Evolutionary conservation across 495 filamentous ascomycete species (phyloP), one percentile per base, ranked within the genome.

Genomic region (Tuber aestivum): DNA sequence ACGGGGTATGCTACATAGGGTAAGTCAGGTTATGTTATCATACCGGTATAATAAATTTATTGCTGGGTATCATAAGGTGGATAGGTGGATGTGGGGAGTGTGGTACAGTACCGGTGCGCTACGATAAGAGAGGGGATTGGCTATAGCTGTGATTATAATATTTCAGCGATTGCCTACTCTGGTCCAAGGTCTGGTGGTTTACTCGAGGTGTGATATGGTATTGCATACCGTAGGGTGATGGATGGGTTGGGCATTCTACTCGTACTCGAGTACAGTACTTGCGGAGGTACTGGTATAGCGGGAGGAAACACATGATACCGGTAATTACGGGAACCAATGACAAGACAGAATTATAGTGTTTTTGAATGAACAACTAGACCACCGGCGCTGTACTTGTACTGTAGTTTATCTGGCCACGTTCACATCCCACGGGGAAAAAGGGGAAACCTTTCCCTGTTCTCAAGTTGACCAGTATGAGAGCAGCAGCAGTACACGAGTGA

Each of bases 401-500:
- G n/a, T 32, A 61, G n/a, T 27, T 4, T 10, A 27, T 9, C 21
- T n/a, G 23, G 7, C 48, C 8, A 56, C 48, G 7, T 56, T 12
- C 56, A 65, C 27, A 65, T 27, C 5, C 10, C 14, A 18, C 27
- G 27, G 18, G n/a, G 27, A 32, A 61, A 9, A 61, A 32, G n/a
- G 18, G 56, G 27, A 65, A 35, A 65, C 56, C 10, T 32, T 65
- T 65, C 27, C 35, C 32, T 61, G n/a, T 61, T 65, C 45, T 50
- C 27, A 12, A 35, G 27, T 65, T 32, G 56, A 7, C 27, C 27
- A 65, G 27, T 35, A 65, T 18, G 14, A 35, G n/a, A 65, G 14
- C 14, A 35, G 56, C n/a, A 72, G 48, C 37, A 76, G 73, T 71
- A 77, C 70, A 76, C 71, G 12, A 42, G 70, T 69, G 70, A 77